Evolutionary conservation across 2,329 filamentous ascomycete genomes (phyloP).

Genomic region (Chaetomiaceae sp.): DNA sequence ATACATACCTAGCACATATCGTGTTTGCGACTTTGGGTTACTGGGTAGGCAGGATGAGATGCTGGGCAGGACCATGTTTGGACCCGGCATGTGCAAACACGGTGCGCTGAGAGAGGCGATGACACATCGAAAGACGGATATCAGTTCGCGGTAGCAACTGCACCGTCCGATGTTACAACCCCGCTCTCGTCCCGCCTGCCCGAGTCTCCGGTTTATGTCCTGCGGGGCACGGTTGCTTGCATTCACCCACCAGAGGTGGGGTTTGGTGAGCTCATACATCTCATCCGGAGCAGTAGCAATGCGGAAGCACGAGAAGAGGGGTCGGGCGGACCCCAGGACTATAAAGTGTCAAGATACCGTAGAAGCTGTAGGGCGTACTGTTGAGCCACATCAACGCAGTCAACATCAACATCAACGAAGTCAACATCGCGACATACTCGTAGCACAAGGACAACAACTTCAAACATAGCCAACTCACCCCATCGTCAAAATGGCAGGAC

Average conservation of each 20-base stretch:
- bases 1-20: no score
- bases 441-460: background rate
- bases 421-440: background rate
- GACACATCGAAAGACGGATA: background rate
- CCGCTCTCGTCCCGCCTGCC: slow-evolving; percentile 13
- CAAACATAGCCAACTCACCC: background rate
- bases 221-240: slow-evolving; percentile 10
- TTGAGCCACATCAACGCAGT: background rate
- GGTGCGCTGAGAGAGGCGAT: background rate
- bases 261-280: slow-evolving; percentile 16
- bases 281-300: background rate
- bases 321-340: background rate
- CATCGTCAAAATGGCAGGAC: background rate
- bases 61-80: no score
- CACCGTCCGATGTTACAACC: background rate
- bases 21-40: no score
- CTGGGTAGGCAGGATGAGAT: no score
- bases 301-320: slow-evolving; percentile 2
- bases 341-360: background rate
- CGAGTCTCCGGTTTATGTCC: slow-evolving; percentile 31
- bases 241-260: slow-evolving; percentile 8
- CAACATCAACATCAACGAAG: background rate
- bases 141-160: background rate
- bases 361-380: background rate
- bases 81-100: no score